Percentiles rank a stretch among this genome's conserved stretches.
Conservation (phyloP, 2,329 filamentous ascomycete species). For the Ustulina deusta region DNA sequence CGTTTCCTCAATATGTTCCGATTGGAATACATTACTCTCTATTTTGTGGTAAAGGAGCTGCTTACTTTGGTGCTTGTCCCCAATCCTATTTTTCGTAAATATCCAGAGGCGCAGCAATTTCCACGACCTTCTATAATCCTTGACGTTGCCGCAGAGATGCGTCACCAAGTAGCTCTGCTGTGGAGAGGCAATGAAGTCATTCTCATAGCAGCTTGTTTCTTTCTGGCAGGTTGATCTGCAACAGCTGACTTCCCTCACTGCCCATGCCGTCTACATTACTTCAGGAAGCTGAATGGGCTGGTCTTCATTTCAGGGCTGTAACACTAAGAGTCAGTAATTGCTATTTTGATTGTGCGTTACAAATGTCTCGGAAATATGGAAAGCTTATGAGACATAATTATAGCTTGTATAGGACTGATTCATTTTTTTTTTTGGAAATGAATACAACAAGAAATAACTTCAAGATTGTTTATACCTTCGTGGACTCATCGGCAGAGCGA, state of each 20-base stretch:
- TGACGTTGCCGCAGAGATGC: background rate
- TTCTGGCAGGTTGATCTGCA: conserved; percentile 1
- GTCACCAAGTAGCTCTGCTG: background rate
- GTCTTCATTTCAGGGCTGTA: conserved; percentile 82
- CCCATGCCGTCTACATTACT: conserved; percentile 27
- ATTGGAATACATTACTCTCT: conserved; percentile 9
- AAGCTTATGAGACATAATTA: background rate
- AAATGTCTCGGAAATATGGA: background rate
- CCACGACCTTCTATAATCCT: background rate
- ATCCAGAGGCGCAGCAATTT: background rate
- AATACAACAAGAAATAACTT: background rate
- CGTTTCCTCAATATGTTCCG: conserved; percentile 9
- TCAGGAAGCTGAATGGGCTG: conserved; percentile 78
- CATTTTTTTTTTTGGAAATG: background rate
- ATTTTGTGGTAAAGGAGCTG: conserved; percentile 8
- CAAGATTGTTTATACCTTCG: conserved; percentile 58
- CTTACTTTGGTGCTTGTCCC: conserved; percentile 1
- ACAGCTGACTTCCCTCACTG: conserved; percentile 13
- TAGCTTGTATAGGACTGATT: background rate
- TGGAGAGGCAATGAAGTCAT: conserved; percentile 10
- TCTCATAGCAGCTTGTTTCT: conserved; percentile 2
- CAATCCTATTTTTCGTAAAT: conserved; percentile 5
- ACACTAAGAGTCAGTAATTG: conserved; percentile 13
- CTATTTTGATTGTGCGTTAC: background rate
- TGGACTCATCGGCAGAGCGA: conserved; percentile 87